Evolutionary conservation across 1,284 basidiomycete species (phyloP), one percentile per base, ranked within the genome.

Genomic region (Fomitopsis pinicola): DNA sequence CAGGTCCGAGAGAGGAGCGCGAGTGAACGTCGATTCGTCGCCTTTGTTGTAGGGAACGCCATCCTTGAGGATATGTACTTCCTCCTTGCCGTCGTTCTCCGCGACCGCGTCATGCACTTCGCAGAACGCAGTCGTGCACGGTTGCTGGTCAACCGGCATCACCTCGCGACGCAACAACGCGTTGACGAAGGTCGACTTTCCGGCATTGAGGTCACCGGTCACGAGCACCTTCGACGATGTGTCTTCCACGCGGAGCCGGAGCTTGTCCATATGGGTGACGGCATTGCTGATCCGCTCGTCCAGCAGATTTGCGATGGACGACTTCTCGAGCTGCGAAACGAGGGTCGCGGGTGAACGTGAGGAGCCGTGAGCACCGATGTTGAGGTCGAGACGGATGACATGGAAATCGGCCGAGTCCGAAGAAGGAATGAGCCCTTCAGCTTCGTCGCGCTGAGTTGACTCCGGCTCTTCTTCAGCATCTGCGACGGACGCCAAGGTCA

Each of bases 111-210:
- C 95, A 66, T 96, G 92, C 1, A 99, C 95, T 77, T 99, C 96
- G 76, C 95, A 97, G 74, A 99, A 99, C 42, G 96, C 89, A 26
- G 95, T 95, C 0, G 97, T 99, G 76, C 96, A 94, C 3, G 97
- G 97, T 73, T 99, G 97, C 75, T 99, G 95, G 75, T 99, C 97
- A 62, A 95, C 90, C 3, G 97, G 96, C 90, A 99, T 95, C 57
- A 98, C 88, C 73, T 92, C 90, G 50, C 91, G 87, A 59, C 94
- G 82, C 7, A 98, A 83, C 40, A 99, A 80, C 1, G 96, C 93
- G 70, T 99, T 99, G 74, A 99, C 94, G 71, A 99, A 92, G 0
- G 97, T 99, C 38, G 95, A 98, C 78, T 99, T 99, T 70, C 97
- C 97, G 36, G 97, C 93, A 73, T 99, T 99, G 62, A 99, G 83